Conservation (phyloP, 2,329 filamentous ascomycete species). For the Lasiodiplodia gonubiensis region DNA sequence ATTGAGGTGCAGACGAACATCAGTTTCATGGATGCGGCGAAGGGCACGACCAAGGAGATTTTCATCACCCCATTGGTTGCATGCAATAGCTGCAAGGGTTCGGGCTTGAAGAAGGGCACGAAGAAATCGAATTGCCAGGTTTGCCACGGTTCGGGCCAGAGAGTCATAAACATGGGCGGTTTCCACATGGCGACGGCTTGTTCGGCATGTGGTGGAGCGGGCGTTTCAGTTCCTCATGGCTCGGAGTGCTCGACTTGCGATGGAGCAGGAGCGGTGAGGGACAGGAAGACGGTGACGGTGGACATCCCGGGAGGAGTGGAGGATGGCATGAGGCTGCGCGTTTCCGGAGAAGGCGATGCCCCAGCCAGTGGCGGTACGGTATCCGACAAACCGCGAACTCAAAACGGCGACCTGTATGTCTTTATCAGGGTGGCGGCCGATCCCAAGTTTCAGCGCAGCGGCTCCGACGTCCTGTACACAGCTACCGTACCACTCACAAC, state of each 20-base stretch:
- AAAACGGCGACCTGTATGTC: constrained; percentile 88
- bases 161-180: constrained; percentile 88
- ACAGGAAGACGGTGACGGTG: constrained; percentile 81
- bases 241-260: constrained; percentile 80
- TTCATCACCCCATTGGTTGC: constrained; percentile 79
- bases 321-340: constrained; percentile 89
- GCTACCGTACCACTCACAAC: constrained; percentile 91
- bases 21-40: constrained; percentile 94
- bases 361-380: constrained; percentile 74
- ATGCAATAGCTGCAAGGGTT: constrained; percentile 83
- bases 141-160: constrained; percentile 85
- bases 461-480: constrained; percentile 91
- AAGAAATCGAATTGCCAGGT: constrained; percentile 74
- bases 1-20: constrained; percentile 94
- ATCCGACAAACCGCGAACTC: constrained; percentile 66
- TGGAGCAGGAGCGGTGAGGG: constrained; percentile 83
- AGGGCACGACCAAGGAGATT: constrained; percentile 88
- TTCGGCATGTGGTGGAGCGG: constrained; percentile 77
- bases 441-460: constrained; percentile 83
- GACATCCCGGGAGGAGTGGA: constrained; percentile 96
- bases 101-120: constrained; percentile 80
- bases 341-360: constrained; percentile 86
- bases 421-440: constrained; percentile 89
- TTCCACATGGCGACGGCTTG: constrained; percentile 97
- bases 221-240: constrained; percentile 75